Evolutionary conservation across 2,329 filamentous ascomycete species (phyloP).

Genomic region (Beauveria sp.): DNA sequence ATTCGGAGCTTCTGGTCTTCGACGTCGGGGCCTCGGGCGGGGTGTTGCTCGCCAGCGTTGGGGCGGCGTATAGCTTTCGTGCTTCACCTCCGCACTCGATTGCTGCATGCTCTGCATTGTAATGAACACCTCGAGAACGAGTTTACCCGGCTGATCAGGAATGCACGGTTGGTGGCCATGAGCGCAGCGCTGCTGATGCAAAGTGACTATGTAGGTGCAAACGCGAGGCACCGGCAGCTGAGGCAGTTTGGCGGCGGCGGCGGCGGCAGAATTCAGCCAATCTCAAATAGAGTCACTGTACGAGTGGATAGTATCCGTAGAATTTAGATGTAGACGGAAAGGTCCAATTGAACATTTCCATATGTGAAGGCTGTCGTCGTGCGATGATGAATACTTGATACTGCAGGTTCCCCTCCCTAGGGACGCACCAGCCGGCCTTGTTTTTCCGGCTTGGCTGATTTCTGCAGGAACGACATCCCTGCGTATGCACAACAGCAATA

Average conservation of each 20-base stretch:
- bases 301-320: not conserved
- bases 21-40: not conserved
- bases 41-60: not conserved
- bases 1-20: not conserved
- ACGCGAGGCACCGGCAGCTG: not conserved
- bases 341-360: not conserved
- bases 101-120: not conserved
- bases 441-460: constrained; percentile 9
- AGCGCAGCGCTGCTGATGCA: not conserved
- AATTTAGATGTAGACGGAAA: not conserved
- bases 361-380: not conserved
- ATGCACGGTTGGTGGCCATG: not conserved
- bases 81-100: no score
- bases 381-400: not conserved
- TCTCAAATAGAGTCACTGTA: not conserved
- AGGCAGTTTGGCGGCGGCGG: not conserved
- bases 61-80: not conserved
- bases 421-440: not conserved
- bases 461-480: not conserved
- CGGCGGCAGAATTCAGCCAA: not conserved
- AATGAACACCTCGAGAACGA: not conserved
- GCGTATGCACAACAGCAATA: not conserved
- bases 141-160: not conserved
- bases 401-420: constrained; percentile 3
- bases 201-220: not conserved